A percentile compares a stretch with the other conserved stretches of the same genome.
These are phyloP conservation scores for Trichophyton mentagrophytes DNA, from an alignment of 2,329 filamentous ascomycete genomes.

Conservation along the genomic window DNA sequence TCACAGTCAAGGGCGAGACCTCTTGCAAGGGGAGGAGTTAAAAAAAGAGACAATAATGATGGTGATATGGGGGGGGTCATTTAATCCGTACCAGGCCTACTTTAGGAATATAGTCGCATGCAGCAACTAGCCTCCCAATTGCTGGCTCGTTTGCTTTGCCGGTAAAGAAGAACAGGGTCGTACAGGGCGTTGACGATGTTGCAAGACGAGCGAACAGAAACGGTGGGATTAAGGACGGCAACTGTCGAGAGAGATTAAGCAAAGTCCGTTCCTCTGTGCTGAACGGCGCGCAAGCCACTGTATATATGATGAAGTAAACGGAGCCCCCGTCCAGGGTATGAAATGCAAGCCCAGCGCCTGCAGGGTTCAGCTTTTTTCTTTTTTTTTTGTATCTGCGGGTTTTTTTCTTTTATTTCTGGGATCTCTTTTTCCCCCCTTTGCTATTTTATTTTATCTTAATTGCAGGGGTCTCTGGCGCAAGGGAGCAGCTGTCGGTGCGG, in stretches of 20 bases:
- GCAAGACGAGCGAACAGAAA: not conserved
- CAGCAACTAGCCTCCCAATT: not conserved
- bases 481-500: not conserved
- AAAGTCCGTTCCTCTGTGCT: not conserved
- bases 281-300: not conserved
- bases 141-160: not conserved
- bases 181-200: not conserved
- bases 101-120: not conserved
- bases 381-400: not conserved
- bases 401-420: not conserved
- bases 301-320: not conserved
- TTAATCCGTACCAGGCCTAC: not conserved
- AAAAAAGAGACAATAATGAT: too few species aligned
- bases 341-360: not conserved
- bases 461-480: not conserved
- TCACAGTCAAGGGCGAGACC: not conserved
- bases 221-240: not conserved
- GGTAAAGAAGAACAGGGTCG: not conserved
- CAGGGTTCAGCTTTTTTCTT: constrained; percentile 2
- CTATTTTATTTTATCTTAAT: not conserved
- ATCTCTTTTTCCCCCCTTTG: not conserved
- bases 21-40: not conserved
- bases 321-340: not conserved
- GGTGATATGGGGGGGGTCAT: not conserved
- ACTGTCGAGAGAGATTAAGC: not conserved